A percentile compares a stretch with the other conserved stretches of the same genome.
phyloP scores from a whole-genome alignment of 2,329 filamentous ascomycete genomes.

The Pleomassaria siparia region DNA sequence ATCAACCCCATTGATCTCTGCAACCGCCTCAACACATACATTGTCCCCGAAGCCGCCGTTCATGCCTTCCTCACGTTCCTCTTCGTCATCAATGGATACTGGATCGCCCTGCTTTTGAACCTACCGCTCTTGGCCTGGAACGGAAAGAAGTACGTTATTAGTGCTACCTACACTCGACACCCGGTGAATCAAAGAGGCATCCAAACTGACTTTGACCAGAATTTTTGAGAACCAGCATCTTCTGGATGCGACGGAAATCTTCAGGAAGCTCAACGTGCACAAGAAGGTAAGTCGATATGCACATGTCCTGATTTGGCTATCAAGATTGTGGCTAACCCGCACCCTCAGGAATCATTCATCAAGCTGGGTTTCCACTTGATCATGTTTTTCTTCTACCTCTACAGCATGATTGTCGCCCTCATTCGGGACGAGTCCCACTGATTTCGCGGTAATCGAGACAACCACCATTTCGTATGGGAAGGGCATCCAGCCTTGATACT shows the following conservation, averaged over 20 bases:
- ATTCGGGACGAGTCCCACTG: constrained; percentile 91
- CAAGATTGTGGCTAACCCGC: neutral
- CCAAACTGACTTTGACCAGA: constrained; percentile 58
- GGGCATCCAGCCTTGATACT: constrained; percentile 2
- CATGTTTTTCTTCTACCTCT: constrained; percentile 99
- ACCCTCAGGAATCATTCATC: constrained; percentile 88
- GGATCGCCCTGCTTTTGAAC: constrained; percentile 90
- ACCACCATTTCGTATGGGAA: constrained; percentile 42
- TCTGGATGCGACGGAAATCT: constrained; percentile 97
- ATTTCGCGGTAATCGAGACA: constrained; percentile 11
- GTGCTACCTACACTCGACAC: too few relatives aligned
- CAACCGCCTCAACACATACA: constrained; percentile 99
- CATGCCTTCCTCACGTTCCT: constrained; percentile 94
- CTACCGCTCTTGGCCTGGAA: constrained; percentile 91
- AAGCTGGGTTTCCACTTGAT: constrained; percentile 98
- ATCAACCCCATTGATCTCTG: constrained; percentile 99
- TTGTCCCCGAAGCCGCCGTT: constrained; percentile 96
- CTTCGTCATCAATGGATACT: constrained; percentile 98
- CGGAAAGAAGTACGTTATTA: constrained; percentile 95
- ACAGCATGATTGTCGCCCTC: constrained; percentile 96
- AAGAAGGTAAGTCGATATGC: constrained; percentile 72
- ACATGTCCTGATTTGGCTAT: neutral
- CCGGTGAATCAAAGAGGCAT: too few relatives aligned
- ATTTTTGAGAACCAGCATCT: constrained; percentile 97
- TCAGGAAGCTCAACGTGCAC: constrained; percentile 97